Conservation (phyloP, 2,329 filamentous ascomycete genomes). For the Calonectria hongkongensis region DNA sequence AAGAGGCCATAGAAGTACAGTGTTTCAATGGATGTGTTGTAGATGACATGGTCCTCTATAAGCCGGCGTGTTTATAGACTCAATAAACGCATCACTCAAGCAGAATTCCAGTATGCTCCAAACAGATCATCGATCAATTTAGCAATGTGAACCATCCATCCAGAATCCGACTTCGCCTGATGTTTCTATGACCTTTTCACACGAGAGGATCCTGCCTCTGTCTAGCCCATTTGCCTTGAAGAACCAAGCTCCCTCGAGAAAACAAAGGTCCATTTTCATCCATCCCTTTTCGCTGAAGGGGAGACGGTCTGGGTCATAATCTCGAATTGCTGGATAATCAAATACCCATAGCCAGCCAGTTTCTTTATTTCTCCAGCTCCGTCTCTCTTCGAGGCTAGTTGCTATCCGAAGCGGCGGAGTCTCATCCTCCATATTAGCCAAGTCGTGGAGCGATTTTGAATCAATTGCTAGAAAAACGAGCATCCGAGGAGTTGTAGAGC, state of each 20-base stretch:
- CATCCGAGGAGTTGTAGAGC: slow-evolving; percentile 9
- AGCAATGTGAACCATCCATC: background rate
- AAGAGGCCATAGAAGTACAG: no score
- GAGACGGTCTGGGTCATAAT: background rate
- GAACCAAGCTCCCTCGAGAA: background rate
- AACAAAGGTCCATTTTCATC: slow-evolving; percentile 6
- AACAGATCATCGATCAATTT: background rate
- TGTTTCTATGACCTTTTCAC: background rate
- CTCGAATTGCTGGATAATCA: slow-evolving; percentile 1
- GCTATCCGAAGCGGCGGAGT: background rate
- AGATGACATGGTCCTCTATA: no score
- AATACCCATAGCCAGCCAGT: slow-evolving; percentile 22
- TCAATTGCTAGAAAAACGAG: slow-evolving; percentile 16
- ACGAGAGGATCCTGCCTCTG: background rate
- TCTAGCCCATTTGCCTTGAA: slow-evolving; percentile 1
- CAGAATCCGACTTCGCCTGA: background rate
- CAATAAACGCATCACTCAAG: background rate
- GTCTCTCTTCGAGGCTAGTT: background rate
- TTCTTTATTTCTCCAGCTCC: background rate
- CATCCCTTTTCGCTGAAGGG: slow-evolving; percentile 1
- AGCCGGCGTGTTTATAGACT: no score
- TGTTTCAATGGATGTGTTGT: no score
- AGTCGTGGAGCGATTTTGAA: slow-evolving; percentile 1
- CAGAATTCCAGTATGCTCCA: background rate
- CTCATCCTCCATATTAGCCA: background rate